Percentiles rank a stretch among this genome's conserved stretches.
phyloP scores from a whole-genome alignment of 2,329 filamentous ascomycete genomes.

The Xylaria sp. region DNA sequence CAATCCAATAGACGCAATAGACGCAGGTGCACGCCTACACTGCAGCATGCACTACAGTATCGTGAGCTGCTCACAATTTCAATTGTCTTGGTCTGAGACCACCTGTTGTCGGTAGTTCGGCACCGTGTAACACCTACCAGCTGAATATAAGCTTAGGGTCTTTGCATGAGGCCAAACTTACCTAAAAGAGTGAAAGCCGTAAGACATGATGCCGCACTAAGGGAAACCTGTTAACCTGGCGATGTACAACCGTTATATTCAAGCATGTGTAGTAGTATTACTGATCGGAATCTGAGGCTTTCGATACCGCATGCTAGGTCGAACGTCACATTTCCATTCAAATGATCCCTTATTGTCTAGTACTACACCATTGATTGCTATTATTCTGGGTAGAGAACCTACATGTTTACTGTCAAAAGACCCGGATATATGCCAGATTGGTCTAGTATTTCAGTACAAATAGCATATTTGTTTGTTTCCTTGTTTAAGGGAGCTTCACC shows the following conservation, averaged over 20 bases:
- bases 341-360: no score
- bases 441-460: no score
- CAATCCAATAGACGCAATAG: not conserved
- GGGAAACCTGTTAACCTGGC: no score
- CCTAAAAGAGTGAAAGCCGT: conserved; percentile 4
- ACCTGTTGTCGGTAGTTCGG: not conserved
- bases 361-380: not conserved
- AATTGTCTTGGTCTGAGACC: conserved; percentile 3
- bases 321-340: not conserved
- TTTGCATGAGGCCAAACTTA: conserved; percentile 3
- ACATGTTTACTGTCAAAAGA: not conserved
- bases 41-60: no score
- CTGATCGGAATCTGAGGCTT: not conserved
- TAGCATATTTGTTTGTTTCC: not conserved
- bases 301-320: not conserved
- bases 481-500: not conserved
- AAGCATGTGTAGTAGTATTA: not conserved
- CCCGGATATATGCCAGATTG: no score
- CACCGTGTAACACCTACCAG: not conserved
- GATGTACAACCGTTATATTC: not conserved
- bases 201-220: conserved; percentile 18
- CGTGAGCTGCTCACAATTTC: not conserved
- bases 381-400: not conserved
- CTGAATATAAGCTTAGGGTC: not conserved
- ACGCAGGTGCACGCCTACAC: no score